A percentile compares a stretch with the other conserved stretches of the same genome.
phyloP scores from a whole-genome alignment of 1,139 yeast species.

The Hyphopichia wangnamkhiaoensis region DNA sequence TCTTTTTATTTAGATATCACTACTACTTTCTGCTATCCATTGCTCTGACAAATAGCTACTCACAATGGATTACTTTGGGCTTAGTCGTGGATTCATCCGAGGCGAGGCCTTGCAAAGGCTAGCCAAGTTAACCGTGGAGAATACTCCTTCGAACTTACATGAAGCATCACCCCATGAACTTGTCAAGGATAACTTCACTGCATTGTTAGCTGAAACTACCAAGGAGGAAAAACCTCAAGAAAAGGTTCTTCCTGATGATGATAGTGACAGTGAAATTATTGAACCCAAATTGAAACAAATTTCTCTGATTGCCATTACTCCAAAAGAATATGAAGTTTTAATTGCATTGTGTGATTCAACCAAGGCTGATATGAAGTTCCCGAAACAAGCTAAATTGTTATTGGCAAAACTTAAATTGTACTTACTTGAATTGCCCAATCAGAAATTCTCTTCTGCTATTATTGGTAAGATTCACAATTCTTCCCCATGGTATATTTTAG shows the following conservation, averaged over 20 bases:
- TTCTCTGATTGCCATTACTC: constrained; percentile 42
- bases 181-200: constrained; percentile 3
- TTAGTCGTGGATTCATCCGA: constrained; percentile 50
- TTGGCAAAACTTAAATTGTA: constrained; percentile 58
- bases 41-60: background rate
- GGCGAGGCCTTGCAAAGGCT: constrained; percentile 58
- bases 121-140: constrained; percentile 29
- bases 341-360: constrained; percentile 65
- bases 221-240: background rate
- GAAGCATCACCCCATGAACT: background rate
- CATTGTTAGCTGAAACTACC: constrained; percentile 3
- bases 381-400: constrained; percentile 52
- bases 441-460: constrained; percentile 33
- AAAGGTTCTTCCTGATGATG: background rate
- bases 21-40: background rate
- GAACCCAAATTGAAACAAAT: constrained; percentile 10
- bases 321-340: constrained; percentile 70
- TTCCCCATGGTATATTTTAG: constrained; percentile 41
- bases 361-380: constrained; percentile 34
- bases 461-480: constrained; percentile 23
- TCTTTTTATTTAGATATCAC: background rate
- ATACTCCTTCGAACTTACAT: constrained; percentile 12
- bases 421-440: constrained; percentile 59
- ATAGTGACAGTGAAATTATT: constrained; percentile 3
- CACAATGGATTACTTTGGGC: constrained; percentile 41